Conservation (phyloP, 345 rosid species). For the Rhizophora apiculata region DNA sequence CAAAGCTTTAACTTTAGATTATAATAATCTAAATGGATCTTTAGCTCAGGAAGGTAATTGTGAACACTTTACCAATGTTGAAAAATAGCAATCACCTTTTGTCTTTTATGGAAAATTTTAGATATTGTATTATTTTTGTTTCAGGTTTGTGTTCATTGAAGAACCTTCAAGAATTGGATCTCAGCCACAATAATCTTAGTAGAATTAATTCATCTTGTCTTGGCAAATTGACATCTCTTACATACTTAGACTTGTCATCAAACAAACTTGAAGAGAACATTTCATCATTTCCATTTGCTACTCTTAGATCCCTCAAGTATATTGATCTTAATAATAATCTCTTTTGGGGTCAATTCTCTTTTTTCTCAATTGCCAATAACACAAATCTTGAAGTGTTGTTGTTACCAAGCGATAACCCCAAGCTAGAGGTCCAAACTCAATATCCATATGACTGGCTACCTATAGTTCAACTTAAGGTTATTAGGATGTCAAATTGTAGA, state of each 20-base stretch:
- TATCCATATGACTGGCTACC: not conserved
- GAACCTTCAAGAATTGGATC: too few relatives aligned
- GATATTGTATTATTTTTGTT: too few relatives aligned
- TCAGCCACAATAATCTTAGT: too few relatives aligned
- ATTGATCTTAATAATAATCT: not conserved
- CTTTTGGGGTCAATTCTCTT: conserved; percentile 1
- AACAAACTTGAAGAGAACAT: conserved; percentile 2
- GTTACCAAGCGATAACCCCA: not conserved
- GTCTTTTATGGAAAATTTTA: too few relatives aligned
- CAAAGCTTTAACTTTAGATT: not conserved
- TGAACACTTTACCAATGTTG: too few relatives aligned
- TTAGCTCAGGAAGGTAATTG: not conserved
- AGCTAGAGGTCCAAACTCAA: not conserved
- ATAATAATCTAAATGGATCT: not conserved
- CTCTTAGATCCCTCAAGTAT: not conserved
- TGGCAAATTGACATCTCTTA: not conserved
- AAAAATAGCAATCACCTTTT: too few relatives aligned
- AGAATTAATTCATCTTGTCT: too few relatives aligned
- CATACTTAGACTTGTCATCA: not conserved
- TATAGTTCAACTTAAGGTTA: not conserved
- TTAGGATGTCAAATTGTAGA: not conserved
- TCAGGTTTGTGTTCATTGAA: too few relatives aligned
- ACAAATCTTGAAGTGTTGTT: not conserved
- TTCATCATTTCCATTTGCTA: not conserved
- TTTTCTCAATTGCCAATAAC: not conserved